Base-by-base conservation (phyloP, 2,329 filamentous ascomycete species). In the Aureobasidium sp. region DNA sequence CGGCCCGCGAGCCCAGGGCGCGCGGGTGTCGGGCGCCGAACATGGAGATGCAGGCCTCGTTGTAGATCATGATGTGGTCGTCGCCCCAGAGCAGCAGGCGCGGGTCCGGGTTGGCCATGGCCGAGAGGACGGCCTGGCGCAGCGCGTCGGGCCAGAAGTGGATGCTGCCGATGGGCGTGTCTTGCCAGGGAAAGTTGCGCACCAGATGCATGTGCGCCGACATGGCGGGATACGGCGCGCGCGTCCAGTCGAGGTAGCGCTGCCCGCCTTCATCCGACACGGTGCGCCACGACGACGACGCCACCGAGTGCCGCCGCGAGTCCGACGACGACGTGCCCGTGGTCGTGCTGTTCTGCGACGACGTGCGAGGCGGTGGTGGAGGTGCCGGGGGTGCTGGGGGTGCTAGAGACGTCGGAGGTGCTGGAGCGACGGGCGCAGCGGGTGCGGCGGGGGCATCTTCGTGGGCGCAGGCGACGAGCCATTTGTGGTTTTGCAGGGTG, bases 21-120 rank as follows among this genome's bases (percentile, higher is more conserved):
- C n/a, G 25, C 1, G 63, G 64, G 31, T 74, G 71, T n/a, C 71
- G 64, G 0, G 53, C 38, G 6, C 69, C 69, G 9, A 74, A 65
- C 7, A 74, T 58, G 33, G 69, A 65, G 9, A 71, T 65, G 31
- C 72, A 73, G 0, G 67, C 61, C 46, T 73, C 69, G 31, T 74
- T 74, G 64, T 73, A 73, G 17, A 74, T 60, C 69, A 74, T 72
- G 38, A 64, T 67, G 15, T 67, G 65, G 0, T 72, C 67, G 3
- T 68, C 58, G 3, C 71, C 70, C 69, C 63, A 66, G 6, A 71
- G 61, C 3, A 72, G 31, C 19, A 70, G 60, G 7, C 69, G 64
- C 1, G 69, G 69, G 31, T 68, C 61, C 1, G 69, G 67, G 55
- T 71, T 69, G 27, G 61, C 61, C 68, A 68, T 70, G 19, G 68